Base-by-base conservation (phyloP, 805 yeast genomes). In the Kazachstania psychrophila region DNA sequence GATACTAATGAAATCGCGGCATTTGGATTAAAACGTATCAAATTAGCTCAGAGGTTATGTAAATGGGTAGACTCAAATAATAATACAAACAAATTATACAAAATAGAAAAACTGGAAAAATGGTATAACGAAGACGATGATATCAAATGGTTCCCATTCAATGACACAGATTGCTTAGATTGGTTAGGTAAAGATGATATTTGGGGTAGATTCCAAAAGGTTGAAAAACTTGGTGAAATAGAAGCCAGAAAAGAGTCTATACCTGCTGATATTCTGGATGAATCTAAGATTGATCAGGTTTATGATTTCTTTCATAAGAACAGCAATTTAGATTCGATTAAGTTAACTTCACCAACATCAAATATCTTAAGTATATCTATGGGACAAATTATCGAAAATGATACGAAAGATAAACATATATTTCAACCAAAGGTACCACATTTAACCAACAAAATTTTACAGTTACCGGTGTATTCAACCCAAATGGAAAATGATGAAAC, bases 401-500 rank as follows among this genome's bases (percentile, higher is more conserved):
- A 19, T 12, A 25, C 18, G 10, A 23, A 23, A 7, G 13, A 31
- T 10, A 31, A 34, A 14, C 33, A 37, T 31, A 17, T 45, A 2
- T 56, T 56, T 33, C 51, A 49, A 38, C 48, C 61, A 13, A 48
- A 46, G 25, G 38, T 57, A 10, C 42, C 56, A 7, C 43, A 50
- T 13, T 38, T 54, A 5, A 40, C 43, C 4, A 34, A 49, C 16
- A 52, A 47, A 35, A 28, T 56, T 14, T 23, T 48, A 31, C 40
- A 43, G 17, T 29, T 56, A 24, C 58, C 56, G 2, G 38, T 48
- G 4, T 45, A 40, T 33, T 47, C 48, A 20, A 44, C 34, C 14
- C 6, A 37, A 8, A n/a, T 14, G 6, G 25, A 16, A 2, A 33
- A 36, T 4, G 46, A 45, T 26, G 48, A 5, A 37, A 7, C 17